phyloP scores from a whole-genome alignment of 345 rosid species.

The Boechera divaricarpa region DNA sequence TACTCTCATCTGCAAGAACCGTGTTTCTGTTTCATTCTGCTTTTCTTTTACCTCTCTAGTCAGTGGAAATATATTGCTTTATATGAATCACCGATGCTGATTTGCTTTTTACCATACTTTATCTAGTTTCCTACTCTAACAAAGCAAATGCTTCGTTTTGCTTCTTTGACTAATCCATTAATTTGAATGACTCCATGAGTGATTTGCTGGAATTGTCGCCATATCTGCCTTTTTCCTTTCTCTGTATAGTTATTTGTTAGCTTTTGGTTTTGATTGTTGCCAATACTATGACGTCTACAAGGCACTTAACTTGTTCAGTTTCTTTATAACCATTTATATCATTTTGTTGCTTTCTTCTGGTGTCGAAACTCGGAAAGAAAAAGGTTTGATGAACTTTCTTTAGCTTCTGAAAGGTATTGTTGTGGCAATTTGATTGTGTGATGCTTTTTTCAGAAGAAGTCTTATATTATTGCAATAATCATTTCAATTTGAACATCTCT shows the following conservation, averaged over 20 bases:
- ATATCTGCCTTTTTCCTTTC: slow-evolving; percentile 24
- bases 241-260: slow-evolving; percentile 36
- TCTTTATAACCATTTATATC: slow-evolving; percentile 21
- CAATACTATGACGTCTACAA: slow-evolving; percentile 21
- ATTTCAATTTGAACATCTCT: slow-evolving; percentile 17
- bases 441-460: slow-evolving; percentile 5
- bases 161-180: slow-evolving; percentile 52
- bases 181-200: slow-evolving; percentile 21
- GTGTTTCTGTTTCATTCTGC: slow-evolving; percentile 7
- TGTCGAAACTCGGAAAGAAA: slow-evolving; percentile 20
- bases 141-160: slow-evolving; percentile 36
- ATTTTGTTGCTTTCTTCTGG: slow-evolving; percentile 6
- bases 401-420: slow-evolving; percentile 21
- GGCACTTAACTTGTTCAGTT: slow-evolving; percentile 25
- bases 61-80: slow-evolving; percentile 27
- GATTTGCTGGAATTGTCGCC: slow-evolving; percentile 33
- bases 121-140: slow-evolving; percentile 14
- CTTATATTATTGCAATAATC: not conserved
- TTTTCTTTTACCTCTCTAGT: slow-evolving; percentile 10
- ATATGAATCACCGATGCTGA: slow-evolving; percentile 22
- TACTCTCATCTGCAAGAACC: slow-evolving; percentile 31
- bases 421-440: slow-evolving; percentile 18
- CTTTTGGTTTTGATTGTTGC: slow-evolving; percentile 40
- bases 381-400: slow-evolving; percentile 25
- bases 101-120: slow-evolving; percentile 28